Evolutionary conservation across 2,329 filamentous ascomycete genomes (phyloP).

Genomic region (Celoporthe dispersa): DNA sequence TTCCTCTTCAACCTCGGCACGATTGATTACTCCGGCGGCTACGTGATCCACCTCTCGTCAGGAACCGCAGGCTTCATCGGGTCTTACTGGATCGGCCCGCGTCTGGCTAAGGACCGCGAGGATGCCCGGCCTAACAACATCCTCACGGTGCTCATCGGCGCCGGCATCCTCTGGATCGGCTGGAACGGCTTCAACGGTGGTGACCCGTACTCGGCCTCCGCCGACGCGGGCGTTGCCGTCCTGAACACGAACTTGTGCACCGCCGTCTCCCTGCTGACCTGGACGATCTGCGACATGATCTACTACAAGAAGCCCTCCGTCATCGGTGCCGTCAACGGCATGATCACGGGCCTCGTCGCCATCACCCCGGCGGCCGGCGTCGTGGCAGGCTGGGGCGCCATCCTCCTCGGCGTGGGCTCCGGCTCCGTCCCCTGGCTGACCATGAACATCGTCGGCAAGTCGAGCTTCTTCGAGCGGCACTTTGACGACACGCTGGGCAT

Average conservation of each 20-base stretch:
- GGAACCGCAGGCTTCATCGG: conserved; percentile 54
- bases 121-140: conserved; percentile 53
- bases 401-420: conserved; percentile 49
- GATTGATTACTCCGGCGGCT: conserved; percentile 57
- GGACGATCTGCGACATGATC: conserved; percentile 50
- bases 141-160: conserved; percentile 48
- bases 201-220: conserved; percentile 54
- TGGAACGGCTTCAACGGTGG: conserved; percentile 60
- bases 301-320: conserved; percentile 55
- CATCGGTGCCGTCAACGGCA: conserved; percentile 54
- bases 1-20: conserved; percentile 46
- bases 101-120: conserved; percentile 48
- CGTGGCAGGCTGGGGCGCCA: conserved; percentile 55
- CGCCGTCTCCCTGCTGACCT: conserved; percentile 51
- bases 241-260: conserved; percentile 56
- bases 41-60: conserved; percentile 58
- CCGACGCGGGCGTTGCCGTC: conserved; percentile 54
- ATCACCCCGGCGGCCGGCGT: conserved; percentile 57
- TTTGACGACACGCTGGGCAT: conserved; percentile 37
- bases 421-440: conserved; percentile 52
- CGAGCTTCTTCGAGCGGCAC: conserved; percentile 31
- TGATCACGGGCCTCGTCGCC: conserved; percentile 56
- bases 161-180: conserved; percentile 55
- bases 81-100: conserved; percentile 52
- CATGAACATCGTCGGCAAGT: conserved; percentile 52